Evolutionary conservation across 2,329 filamentous ascomycete species (phyloP).

Genomic region (Clonostachys rosea): DNA sequence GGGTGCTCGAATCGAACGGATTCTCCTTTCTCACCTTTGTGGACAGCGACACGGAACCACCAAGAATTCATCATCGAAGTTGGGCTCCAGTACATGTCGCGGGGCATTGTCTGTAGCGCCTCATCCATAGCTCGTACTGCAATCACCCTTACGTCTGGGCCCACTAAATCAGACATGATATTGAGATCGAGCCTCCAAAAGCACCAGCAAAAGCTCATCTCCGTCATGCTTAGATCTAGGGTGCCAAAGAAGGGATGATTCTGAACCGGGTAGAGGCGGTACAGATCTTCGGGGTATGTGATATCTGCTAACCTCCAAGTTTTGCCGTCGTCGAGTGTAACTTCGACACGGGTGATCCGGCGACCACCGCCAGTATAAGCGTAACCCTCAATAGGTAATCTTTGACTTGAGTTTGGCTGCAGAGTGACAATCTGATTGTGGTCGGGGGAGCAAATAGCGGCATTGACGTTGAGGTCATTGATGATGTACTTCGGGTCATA

Average conservation of each 20-base stretch:
- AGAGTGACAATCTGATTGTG: not conserved
- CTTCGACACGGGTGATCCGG: not conserved
- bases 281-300: not conserved
- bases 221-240: not conserved
- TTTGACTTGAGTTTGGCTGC: not conserved
- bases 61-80: not conserved
- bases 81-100: not conserved
- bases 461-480: not conserved
- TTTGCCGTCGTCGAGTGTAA: not conserved
- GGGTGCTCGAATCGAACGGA: not conserved
- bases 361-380: not conserved
- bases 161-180: not conserved
- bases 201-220: not conserved
- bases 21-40: not conserved
- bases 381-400: not conserved
- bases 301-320: not conserved
- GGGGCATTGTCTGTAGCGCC: constrained; percentile 5
- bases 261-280: not conserved
- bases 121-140: not conserved
- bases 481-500: not conserved
- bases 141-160: not conserved
- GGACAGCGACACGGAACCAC: not conserved
- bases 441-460: not conserved
- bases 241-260: not conserved
- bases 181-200: not conserved